Conservation (phyloP, 139 green algal species). For the Microglena sp. region DNA sequence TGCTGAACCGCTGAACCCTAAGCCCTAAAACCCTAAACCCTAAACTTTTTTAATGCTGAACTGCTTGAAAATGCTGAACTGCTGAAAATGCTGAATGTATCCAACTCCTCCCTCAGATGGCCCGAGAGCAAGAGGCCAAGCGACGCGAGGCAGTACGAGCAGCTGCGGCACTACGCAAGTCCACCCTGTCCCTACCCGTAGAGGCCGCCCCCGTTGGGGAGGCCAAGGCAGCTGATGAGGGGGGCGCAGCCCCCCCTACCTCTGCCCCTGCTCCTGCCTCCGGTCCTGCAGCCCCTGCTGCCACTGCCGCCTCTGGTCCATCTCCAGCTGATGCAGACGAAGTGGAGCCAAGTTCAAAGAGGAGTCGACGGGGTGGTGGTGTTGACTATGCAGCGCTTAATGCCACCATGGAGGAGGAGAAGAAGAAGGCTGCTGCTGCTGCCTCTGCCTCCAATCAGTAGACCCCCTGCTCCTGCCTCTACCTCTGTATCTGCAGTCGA, state of each 20-base stretch:
- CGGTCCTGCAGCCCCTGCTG: conserved; percentile 4
- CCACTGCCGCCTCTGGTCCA: too few species aligned
- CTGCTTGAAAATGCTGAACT: too few species aligned
- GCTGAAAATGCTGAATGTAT: neutral
- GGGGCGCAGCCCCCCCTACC: neutral
- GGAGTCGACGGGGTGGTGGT: conserved; percentile 31
- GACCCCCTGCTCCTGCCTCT: neutral
- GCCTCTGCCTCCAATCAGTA: too few species aligned
- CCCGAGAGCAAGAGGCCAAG: conserved; percentile 35
- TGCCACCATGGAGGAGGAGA: conserved; percentile 51
- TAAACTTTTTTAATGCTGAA: too few species aligned
- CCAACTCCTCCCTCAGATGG: too few species aligned
- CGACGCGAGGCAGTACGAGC: conserved; percentile 11
- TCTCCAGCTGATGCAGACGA: neutral
- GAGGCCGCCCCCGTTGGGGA: too few species aligned
- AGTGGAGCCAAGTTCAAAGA: conserved; percentile 20
- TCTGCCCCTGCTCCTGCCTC: neutral
- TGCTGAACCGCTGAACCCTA: too few species aligned
- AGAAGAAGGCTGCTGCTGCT: too few species aligned
- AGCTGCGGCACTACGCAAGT: conserved; percentile 9
- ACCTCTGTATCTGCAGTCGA: neutral
- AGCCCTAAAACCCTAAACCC: too few species aligned
- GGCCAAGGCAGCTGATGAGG: neutral
- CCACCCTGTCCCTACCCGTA: neutral
- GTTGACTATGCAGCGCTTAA: conserved; percentile 74